phyloP scores from a whole-genome alignment of 1,139 yeast species.

The Geotrichum reessii region DNA sequence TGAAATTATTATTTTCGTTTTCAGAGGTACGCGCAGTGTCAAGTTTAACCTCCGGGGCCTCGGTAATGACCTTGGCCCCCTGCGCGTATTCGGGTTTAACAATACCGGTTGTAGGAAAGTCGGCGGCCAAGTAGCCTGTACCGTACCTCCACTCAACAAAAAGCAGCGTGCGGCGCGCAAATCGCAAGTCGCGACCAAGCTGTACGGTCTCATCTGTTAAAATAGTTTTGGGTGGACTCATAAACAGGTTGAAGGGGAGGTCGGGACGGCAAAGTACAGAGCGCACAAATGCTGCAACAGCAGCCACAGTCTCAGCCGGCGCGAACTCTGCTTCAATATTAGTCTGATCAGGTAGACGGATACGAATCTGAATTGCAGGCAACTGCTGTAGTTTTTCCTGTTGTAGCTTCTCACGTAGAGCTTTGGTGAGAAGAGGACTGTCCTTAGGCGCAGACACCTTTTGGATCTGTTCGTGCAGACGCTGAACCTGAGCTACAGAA shows the following conservation, averaged over 20 bases:
- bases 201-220: slow-evolving; percentile 21
- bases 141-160: slow-evolving; percentile 30
- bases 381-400: slow-evolving; percentile 24
- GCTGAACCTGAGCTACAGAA: slow-evolving; percentile 15
- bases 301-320: slow-evolving; percentile 28
- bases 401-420: slow-evolving; percentile 28
- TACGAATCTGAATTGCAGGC: slow-evolving; percentile 17
- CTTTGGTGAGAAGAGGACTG: slow-evolving; percentile 32
- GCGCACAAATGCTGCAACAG: slow-evolving; percentile 29
- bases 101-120: slow-evolving; percentile 18
- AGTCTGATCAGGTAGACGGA: slow-evolving; percentile 35
- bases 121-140: slow-evolving; percentile 2
- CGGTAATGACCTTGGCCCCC: slow-evolving; percentile 26
- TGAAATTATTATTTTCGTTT: background rate
- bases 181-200: slow-evolving; percentile 27
- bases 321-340: slow-evolving; percentile 32
- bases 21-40: slow-evolving; percentile 14
- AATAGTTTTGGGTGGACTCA: slow-evolving; percentile 30
- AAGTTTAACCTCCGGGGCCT: slow-evolving; percentile 27
- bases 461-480: slow-evolving; percentile 23
- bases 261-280: slow-evolving; percentile 25
- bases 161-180: slow-evolving; percentile 31
- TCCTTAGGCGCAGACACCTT: slow-evolving; percentile 24
- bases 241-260: slow-evolving; percentile 29
- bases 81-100: slow-evolving; percentile 21